These are phyloP conservation scores for Aureobasidium uvarum DNA, from an alignment of 2,329 filamentous ascomycete species.

Conservation along the genomic window DNA sequence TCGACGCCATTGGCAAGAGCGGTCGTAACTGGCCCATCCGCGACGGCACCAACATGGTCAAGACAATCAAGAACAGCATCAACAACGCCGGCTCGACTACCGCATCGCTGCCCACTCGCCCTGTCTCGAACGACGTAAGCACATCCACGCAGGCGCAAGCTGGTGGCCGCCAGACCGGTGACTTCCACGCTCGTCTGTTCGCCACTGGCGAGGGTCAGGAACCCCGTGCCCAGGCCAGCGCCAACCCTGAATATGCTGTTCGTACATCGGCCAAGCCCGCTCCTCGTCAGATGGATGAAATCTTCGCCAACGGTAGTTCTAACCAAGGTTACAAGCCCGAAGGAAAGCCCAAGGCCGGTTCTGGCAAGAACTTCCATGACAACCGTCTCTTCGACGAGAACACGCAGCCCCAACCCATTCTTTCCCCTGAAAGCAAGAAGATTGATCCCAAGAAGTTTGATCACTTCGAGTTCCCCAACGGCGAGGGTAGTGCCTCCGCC, in stretches of 20 bases:
- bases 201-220: constrained; percentile 64
- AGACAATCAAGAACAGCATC: constrained; percentile 50
- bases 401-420: constrained; percentile 43
- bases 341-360: constrained; percentile 48
- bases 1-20: constrained; percentile 87
- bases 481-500: constrained; percentile 46
- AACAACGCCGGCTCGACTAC: constrained; percentile 32
- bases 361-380: constrained; percentile 52
- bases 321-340: constrained; percentile 43
- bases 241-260: constrained; percentile 54
- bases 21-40: constrained; percentile 94
- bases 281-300: constrained; percentile 66
- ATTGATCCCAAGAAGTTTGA: constrained; percentile 76
- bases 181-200: constrained; percentile 55
- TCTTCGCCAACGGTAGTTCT: constrained; percentile 51
- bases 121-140: constrained; percentile 31
- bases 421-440: constrained; percentile 51
- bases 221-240: constrained; percentile 35
- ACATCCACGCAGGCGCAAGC: constrained; percentile 31
- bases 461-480: constrained; percentile 80
- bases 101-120: constrained; percentile 38
- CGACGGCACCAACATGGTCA: constrained; percentile 79
- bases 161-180: constrained; percentile 13
- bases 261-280: constrained; percentile 69
- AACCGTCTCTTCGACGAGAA: constrained; percentile 59